phyloP scores from a whole-genome alignment of 2,329 filamentous ascomycete species.

The Mariannaea sp. region DNA sequence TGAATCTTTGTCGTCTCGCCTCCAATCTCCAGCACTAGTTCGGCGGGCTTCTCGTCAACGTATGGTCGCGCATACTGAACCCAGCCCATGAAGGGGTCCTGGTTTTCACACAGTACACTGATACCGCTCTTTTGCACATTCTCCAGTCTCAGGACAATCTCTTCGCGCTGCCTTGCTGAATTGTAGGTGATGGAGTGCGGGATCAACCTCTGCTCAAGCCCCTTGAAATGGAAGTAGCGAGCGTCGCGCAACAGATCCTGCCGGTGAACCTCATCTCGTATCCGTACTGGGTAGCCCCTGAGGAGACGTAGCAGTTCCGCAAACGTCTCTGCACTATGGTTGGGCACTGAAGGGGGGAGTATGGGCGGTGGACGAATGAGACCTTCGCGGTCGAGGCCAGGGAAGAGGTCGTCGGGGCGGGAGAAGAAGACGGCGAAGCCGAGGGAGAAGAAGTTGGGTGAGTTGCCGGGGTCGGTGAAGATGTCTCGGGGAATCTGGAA shows the following conservation, averaged over 20 bases:
- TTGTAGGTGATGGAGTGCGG: conserved; percentile 79
- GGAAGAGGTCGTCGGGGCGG: conserved; percentile 78
- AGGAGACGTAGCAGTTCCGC: conserved; percentile 80
- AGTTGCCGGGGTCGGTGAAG: conserved; percentile 83
- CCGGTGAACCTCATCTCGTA: conserved; percentile 77
- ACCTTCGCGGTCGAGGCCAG: conserved; percentile 77
- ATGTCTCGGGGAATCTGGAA: conserved; percentile 91
- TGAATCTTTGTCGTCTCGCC: conserved; percentile 66
- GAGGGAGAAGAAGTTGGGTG: conserved; percentile 94
- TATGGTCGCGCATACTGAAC: conserved; percentile 85
- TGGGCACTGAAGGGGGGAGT: conserved; percentile 78
- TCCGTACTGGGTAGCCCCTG: conserved; percentile 80
- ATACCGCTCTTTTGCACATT: conserved; percentile 90
- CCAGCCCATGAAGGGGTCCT: conserved; percentile 50
- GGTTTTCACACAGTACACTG: conserved; percentile 57
- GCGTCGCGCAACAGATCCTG: conserved; percentile 80
- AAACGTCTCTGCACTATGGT: conserved; percentile 82
- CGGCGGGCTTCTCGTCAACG: conserved; percentile 73
- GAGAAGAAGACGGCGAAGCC: conserved; percentile 90
- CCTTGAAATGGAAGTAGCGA: conserved; percentile 91
- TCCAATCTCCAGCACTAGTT: conserved; percentile 81
- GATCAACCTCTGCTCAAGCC: conserved; percentile 85
- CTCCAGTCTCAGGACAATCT: conserved; percentile 80
- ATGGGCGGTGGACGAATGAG: conserved; percentile 88
- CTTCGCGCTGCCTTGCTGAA: conserved; percentile 65